A percentile compares a stretch with the other conserved stretches of the same genome.
These are phyloP conservation scores for Penicillium expansum DNA, from an alignment of 2,329 filamentous ascomycete genomes.

Conservation along the genomic window DNA sequence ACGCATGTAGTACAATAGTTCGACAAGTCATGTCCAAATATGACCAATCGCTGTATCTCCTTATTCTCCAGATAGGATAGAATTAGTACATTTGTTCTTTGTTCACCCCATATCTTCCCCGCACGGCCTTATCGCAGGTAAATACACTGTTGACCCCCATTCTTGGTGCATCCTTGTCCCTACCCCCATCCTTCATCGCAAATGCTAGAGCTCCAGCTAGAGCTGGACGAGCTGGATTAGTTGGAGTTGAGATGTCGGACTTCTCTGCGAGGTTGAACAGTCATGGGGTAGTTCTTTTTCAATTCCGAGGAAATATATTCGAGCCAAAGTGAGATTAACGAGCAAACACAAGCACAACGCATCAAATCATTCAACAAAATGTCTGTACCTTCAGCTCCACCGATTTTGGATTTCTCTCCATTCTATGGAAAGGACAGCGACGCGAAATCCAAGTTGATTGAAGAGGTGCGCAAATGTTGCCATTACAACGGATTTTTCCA, in stretches of 20 bases:
- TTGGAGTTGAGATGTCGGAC: conserved; percentile 21
- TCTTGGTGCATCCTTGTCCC: conserved; percentile 19
- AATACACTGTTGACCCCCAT: conserved; percentile 23
- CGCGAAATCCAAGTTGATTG: conserved; percentile 31
- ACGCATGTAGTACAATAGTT: background rate
- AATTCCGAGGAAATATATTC: conserved; percentile 10
- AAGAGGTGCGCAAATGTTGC: conserved; percentile 27
- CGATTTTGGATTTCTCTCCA: conserved; percentile 35
- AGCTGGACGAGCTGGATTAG: background rate
- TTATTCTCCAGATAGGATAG: background rate
- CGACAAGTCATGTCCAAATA: background rate
- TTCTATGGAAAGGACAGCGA: conserved; percentile 31
- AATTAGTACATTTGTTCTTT: conserved; percentile 4
- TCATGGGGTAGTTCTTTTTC: background rate
- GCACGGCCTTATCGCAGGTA: conserved; percentile 14
- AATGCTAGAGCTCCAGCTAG: background rate
- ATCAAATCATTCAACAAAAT: conserved; percentile 24
- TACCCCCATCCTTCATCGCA: conserved; percentile 2
- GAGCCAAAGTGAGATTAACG: conserved; percentile 12
- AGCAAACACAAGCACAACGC: background rate
- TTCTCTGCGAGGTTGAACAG: conserved; percentile 13
- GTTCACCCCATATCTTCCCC: conserved; percentile 8
- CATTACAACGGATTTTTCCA: conserved; percentile 47
- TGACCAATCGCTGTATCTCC: background rate
- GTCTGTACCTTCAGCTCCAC: conserved; percentile 27